Conservation (phyloP, 2,329 filamentous ascomycete species). For the Hirsutella rhossiliensis region DNA sequence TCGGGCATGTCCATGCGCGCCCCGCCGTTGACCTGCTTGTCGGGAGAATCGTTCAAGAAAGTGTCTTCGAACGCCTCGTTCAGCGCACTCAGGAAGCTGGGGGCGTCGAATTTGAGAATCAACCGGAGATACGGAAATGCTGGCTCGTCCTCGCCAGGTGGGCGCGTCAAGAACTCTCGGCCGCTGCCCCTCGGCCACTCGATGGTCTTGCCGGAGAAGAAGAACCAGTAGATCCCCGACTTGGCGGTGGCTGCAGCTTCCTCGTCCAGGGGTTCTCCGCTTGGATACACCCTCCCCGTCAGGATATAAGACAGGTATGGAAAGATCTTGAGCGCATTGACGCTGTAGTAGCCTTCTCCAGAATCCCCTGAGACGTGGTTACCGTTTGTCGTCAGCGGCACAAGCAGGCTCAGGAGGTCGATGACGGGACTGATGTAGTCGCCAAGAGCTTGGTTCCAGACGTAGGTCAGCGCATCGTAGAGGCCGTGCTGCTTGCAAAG, state of each 20-base stretch:
- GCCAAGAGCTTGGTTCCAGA: constrained; percentile 83
- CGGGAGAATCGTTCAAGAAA: constrained; percentile 73
- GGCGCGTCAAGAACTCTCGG: constrained; percentile 48
- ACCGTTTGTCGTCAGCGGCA: constrained; percentile 44
- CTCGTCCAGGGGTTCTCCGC: constrained; percentile 62
- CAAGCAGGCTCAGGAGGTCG: constrained; percentile 63
- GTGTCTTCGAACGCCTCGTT: constrained; percentile 96
- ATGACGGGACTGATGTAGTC: constrained; percentile 89
- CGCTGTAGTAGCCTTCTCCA: constrained; percentile 47
- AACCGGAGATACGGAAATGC: constrained; percentile 77
- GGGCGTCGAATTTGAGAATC: constrained; percentile 77
- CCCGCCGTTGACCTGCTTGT: constrained; percentile 44
- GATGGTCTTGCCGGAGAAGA: constrained; percentile 75
- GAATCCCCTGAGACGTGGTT: constrained; percentile 41
- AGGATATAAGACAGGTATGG: constrained; percentile 87
- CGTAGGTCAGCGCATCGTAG: constrained; percentile 91
- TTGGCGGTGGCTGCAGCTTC: constrained; percentile 66
- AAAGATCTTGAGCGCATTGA: constrained; percentile 81
- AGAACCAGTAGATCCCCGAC: constrained; percentile 79
- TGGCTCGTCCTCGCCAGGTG: constrained; percentile 46
- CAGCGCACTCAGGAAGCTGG: constrained; percentile 85
- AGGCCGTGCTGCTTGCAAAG: constrained; percentile 86
- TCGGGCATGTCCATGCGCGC: constrained; percentile 41
- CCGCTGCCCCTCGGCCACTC: constrained; percentile 59
- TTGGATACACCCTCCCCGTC: constrained; percentile 86